Evolutionary conservation across 2,329 filamentous ascomycete species (phyloP).

Genomic region (Huntiella decipiens): DNA sequence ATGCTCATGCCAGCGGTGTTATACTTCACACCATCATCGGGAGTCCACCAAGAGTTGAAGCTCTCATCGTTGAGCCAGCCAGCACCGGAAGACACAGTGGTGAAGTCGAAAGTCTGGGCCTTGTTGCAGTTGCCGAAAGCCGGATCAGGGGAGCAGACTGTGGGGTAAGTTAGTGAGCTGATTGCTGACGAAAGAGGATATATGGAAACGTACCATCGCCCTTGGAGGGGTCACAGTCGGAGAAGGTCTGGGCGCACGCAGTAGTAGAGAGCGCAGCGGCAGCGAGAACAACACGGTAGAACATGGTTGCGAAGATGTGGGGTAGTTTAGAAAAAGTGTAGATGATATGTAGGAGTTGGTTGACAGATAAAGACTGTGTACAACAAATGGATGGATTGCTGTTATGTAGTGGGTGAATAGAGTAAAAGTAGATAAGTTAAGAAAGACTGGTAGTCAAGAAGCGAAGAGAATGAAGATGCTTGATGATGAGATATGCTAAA

Average conservation of each 20-base stretch:
- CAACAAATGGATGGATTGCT: not conserved
- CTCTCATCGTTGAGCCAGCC: conserved; percentile 11
- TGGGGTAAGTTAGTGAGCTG: not conserved
- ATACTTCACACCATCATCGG: conserved; percentile 19
- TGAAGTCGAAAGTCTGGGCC: conserved; percentile 41
- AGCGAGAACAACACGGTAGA: conserved; percentile 26
- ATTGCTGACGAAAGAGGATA: not conserved
- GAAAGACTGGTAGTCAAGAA: not conserved
- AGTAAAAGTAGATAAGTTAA: not conserved
- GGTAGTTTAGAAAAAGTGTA: not conserved
- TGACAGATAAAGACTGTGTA: not conserved
- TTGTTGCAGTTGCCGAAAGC: conserved; percentile 32
- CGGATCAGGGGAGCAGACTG: conserved; percentile 40
- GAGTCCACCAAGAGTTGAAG: conserved; percentile 16
- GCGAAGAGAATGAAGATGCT: not conserved
- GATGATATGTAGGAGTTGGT: not conserved
- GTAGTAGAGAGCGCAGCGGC: conserved; percentile 24
- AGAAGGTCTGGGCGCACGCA: conserved; percentile 36
- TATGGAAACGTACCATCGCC: conserved; percentile 11
- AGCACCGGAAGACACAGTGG: conserved; percentile 31
- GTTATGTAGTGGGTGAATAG: not conserved
- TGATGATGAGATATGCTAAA: not conserved
- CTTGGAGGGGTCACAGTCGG: conserved; percentile 29
- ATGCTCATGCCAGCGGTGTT: conserved; percentile 15
- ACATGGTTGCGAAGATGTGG: conserved; percentile 4